Evolutionary conservation across 257 asterid species (phyloP).

Genomic region (Solanum okadae): DNA sequence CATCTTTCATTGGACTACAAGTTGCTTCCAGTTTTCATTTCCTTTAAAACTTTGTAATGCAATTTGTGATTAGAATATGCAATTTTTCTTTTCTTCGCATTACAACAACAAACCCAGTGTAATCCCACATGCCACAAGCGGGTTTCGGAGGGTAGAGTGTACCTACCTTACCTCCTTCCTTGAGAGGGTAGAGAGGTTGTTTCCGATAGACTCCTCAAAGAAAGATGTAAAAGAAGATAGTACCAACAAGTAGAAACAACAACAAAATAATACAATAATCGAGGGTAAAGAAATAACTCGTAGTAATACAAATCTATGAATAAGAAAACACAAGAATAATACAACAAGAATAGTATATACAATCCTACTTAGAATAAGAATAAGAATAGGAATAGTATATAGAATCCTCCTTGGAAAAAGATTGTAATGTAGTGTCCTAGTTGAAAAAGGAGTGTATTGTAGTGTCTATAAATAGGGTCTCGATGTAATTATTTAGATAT

Average conservation of each 20-base stretch:
- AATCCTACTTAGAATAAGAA: background rate
- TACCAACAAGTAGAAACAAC: background rate
- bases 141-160: background rate
- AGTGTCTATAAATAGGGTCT: background rate
- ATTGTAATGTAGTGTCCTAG: background rate
- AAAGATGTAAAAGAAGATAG: background rate
- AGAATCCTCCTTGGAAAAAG: background rate
- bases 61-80: background rate
- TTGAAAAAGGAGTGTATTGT: background rate
- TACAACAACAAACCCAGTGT: background rate
- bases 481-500: background rate
- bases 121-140: background rate
- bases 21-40: background rate
- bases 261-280: background rate
- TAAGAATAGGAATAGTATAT: background rate
- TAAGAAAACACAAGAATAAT: background rate
- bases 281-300: background rate
- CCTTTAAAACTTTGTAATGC: background rate
- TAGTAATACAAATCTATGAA: background rate
- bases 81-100: background rate
- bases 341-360: background rate
- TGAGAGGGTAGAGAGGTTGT: background rate
- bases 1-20: background rate
- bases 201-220: background rate
- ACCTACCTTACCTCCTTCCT: background rate